Evolutionary conservation across 257 asterid species (phyloP).

Genomic region (Verbascum thapsus): DNA sequence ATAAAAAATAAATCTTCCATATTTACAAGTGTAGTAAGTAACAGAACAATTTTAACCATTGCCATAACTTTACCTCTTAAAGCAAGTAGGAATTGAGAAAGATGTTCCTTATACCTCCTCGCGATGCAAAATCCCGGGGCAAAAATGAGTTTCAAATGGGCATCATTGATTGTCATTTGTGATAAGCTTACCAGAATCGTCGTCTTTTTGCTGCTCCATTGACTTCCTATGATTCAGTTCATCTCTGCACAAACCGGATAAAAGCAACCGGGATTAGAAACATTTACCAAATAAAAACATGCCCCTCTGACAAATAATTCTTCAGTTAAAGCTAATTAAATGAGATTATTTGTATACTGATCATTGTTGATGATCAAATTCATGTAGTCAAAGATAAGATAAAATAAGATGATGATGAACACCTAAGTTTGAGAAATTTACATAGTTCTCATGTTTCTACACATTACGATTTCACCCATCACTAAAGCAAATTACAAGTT

Average conservation of each 20-base stretch:
- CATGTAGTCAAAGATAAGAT: not conserved
- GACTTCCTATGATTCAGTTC: conserved; percentile 36
- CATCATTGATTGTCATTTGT: conserved; percentile 34
- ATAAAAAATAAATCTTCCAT: not conserved
- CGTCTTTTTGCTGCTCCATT: conserved; percentile 33
- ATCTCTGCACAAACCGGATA: conserved; percentile 41
- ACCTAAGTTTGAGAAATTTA: too few species aligned
- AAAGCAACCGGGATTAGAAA: not conserved
- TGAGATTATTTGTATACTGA: not conserved
- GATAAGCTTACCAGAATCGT: conserved; percentile 29
- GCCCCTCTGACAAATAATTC: not conserved
- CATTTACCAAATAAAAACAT: not conserved
- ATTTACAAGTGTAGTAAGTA: conserved; percentile 26
- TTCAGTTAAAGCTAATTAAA: not conserved
- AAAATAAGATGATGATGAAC: not conserved
- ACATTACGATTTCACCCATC: too few species aligned
- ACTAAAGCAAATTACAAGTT: too few species aligned
- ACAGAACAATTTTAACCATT: conserved; percentile 1
- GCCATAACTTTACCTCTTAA: conserved; percentile 12
- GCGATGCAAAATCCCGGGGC: conserved; percentile 29
- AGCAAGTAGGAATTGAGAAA: conserved; percentile 10
- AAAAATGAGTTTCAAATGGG: conserved; percentile 14
- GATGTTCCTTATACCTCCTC: conserved; percentile 24
- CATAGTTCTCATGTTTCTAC: too few species aligned
- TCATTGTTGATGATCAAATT: not conserved